Evolutionary conservation across 768 basidiomycete genomes (phyloP), one percentile per base, ranked within the genome.

Genomic region (Erythrobasidium yunnanense): DNA sequence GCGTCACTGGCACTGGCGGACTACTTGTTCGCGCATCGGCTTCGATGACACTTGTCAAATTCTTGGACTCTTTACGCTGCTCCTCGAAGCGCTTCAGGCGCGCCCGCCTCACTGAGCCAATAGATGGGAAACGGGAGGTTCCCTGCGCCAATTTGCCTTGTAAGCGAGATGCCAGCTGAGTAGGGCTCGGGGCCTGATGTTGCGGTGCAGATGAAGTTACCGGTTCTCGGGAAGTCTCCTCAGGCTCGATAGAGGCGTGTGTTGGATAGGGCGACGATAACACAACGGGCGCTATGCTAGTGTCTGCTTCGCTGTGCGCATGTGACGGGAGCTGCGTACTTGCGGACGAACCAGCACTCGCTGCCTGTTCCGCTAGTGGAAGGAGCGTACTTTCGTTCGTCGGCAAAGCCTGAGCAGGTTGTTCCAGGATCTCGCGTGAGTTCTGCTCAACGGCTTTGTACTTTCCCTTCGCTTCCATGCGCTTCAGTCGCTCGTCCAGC

Each of bases 81-180:
- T 29, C 60, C 27, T 63, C 60, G 27, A 63, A 63, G 8, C 60
- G 60, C 30, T 49, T 23, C 46, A 63, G 29, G 5, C 60, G 5
- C n/a, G 47, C 60, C 30, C 60, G 20, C 2, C 60, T 46, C 17
- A 63, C 49, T 4, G 46, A 30, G 4, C 60, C 60, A 2, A 63
- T 27, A 15, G 60, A 63, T 23, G 60, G 60, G 32, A 63, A 63
- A 2, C 57, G 57, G 20, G 54, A 38, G n/a, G n/a, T n/a, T n/a
- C n/a, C n/a, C n/a, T n/a, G n/a, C n/a, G n/a, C n/a, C n/a, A n/a
- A n/a, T n/a, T n/a, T n/a, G n/a, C n/a, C n/a, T n/a, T n/a, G n/a
- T n/a, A n/a, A n/a, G n/a, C n/a, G n/a, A n/a, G n/a, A n/a, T n/a
- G n/a, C n/a, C n/a, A n/a, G n/a, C n/a, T n/a, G n/a, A n/a, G n/a